Conservation (phyloP, 805 yeast species). For the Limtongia smithiae region DNA sequence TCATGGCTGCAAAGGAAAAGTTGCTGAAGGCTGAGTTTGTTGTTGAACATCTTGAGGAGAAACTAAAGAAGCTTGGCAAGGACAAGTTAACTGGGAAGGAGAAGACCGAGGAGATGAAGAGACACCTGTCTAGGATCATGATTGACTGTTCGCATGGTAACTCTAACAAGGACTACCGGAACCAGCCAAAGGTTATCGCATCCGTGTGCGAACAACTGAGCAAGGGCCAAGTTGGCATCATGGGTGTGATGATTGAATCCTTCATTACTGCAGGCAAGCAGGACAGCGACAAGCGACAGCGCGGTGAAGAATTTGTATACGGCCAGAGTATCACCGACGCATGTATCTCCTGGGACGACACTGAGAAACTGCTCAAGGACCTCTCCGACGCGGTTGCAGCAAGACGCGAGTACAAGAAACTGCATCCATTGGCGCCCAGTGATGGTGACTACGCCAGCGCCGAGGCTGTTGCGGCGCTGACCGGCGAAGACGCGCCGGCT, state of each 20-base stretch:
- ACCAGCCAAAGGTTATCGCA: constrained; percentile 86
- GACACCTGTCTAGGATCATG: constrained; percentile 68
- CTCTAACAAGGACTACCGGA: constrained; percentile 82
- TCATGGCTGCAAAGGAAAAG: constrained; percentile 60
- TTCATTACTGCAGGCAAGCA: constrained; percentile 91
- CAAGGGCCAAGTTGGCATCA: constrained; percentile 67
- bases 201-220: constrained; percentile 73
- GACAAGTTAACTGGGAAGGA: constrained; percentile 27
- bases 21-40: constrained; percentile 44
- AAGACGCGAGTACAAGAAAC: constrained; percentile 50
- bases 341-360: constrained; percentile 86
- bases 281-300: constrained; percentile 44
- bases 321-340: constrained; percentile 98
- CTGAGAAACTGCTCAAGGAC: constrained; percentile 64
- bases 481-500: constrained; percentile 5
- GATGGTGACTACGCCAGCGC: constrained; percentile 18
- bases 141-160: constrained; percentile 97
- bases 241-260: constrained; percentile 97
- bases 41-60: constrained; percentile 39
- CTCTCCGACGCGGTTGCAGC: constrained; percentile 76
- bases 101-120: constrained; percentile 32
- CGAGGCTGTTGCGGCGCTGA: constrained; percentile 6
- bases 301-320: constrained; percentile 71
- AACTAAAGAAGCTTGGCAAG: constrained; percentile 43
- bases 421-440: constrained; percentile 15